Evolutionary conservation across 768 basidiomycete species (phyloP), one percentile per base, ranked within the genome.

Genomic region (Tricholoma sp.): DNA sequence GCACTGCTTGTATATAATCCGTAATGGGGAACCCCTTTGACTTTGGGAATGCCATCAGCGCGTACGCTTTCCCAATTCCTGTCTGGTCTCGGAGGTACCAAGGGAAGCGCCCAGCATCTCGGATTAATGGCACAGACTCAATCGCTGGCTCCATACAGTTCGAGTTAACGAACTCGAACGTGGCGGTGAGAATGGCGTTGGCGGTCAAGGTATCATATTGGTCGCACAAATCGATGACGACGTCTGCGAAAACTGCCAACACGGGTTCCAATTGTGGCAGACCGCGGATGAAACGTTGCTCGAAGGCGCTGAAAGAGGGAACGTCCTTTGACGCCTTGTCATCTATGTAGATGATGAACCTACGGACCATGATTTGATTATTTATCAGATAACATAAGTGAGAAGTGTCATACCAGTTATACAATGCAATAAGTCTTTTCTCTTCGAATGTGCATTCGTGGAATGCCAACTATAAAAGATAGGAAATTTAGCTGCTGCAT

Each of bases 71-170:
- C 13, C 56, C 62, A 13, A 59, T 56, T 2, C 61, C 62, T 4
- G 59, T 65, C 45, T 58, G 58, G 17, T 59, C 56, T 29, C 64
- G 62, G 17, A 67, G 57, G 36, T 61, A 67, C 48, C 57, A 58
- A 2, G 66, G 64, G 48, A 65, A 67, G 6, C 59, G 55, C 1
- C 42, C 17, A 1, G 63, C 59, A 7, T 53, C 42, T 2, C 45
- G 52, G 0, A 39, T 45, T 6, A 64, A 8, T 2, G 53, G 42
- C 18, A 65, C 50, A 3, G 33, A 29, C n/a, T 54, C 57, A 13
- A 64, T 34, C 11, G 52, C 53, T 7, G 59, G 55, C 41, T 67
- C 64, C 11, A 63, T 49, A 32, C 61, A 62, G 17, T 57, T 65
- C 18, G 50, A 59, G 39, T 54, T 57, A 34, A 64, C 37, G 29